Conservation (phyloP, 768 basidiomycete species). For the Leccinum rimulosum region DNA sequence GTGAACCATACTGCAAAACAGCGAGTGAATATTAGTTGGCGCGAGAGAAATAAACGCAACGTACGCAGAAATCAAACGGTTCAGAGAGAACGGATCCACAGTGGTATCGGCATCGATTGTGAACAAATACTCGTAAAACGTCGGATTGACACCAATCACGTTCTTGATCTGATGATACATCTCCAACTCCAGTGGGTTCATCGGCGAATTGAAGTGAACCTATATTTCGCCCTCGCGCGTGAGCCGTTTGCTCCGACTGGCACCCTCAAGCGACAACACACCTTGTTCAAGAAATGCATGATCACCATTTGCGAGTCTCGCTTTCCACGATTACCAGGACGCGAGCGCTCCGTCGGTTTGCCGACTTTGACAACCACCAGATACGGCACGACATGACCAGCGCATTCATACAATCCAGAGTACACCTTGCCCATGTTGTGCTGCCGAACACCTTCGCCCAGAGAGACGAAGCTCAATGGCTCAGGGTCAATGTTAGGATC, state of each 20-base stretch:
- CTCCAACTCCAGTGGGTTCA: slow-evolving; percentile 96
- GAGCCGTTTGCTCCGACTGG: not conserved
- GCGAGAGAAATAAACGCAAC: not conserved
- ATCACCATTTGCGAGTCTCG: slow-evolving; percentile 95
- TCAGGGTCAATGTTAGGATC: slow-evolving; percentile 93
- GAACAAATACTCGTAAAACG: slow-evolving; percentile 96
- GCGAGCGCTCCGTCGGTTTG: slow-evolving; percentile 88
- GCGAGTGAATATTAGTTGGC: not conserved
- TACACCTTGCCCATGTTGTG: slow-evolving; percentile 99
- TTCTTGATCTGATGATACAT: slow-evolving; percentile 99
- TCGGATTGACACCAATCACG: slow-evolving; percentile 97
- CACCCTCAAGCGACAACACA: slow-evolving; percentile 26
- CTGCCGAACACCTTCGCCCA: slow-evolving; percentile 94
- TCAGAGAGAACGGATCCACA: slow-evolving; percentile 83
- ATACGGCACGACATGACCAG: slow-evolving; percentile 95
- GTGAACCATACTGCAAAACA: slow-evolving; percentile 81
- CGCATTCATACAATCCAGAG: slow-evolving; percentile 90
- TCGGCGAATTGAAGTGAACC: slow-evolving; percentile 96
- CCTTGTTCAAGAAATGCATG: slow-evolving; percentile 98
- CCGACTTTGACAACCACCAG: slow-evolving; percentile 91
- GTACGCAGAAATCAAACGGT: slow-evolving; percentile 90
- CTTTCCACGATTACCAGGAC: slow-evolving; percentile 97
- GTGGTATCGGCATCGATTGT: slow-evolving; percentile 95
- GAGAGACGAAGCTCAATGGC: slow-evolving; percentile 88
- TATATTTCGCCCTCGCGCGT: slow-evolving; percentile 26